Evolutionary conservation across 345 rosid genomes (phyloP), one percentile per base, ranked within the genome.

Genomic region (Moricandia moricandioides): DNA sequence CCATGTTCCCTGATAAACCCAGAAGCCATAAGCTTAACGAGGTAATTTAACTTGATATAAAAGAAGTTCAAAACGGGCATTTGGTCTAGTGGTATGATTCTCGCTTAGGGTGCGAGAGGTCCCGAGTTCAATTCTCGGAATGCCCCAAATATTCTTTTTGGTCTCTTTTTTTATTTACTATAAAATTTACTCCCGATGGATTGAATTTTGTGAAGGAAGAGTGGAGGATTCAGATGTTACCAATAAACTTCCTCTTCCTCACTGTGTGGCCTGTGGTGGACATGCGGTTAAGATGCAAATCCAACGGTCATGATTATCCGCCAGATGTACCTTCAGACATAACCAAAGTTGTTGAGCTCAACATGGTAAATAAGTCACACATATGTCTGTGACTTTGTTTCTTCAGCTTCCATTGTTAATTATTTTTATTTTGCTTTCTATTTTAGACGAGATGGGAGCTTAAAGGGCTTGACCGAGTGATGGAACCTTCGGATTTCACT

Each of bases 51-150:
- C 1, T 7, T 12, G 13, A 43, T 13, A 43, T 13, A 13, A 2
- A 13, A 0, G 51, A 13, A 43, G 8, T 3, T 13, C 12, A 33
- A 13, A 29, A 11, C 7, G 89, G 91, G 91, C 92, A 82, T 84
- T 89, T 89, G 95, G 93, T 88, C 89, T 86, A 88, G 91, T 88
- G 93, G 88, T 80, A 88, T 86, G 88, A 87, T 89, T 88, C 92
- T 89, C 89, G 95, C 90, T 91, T 91, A 83, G 88, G 89, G 90
- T 88, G 87, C 88, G 84, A 89, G 89, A 88, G 89, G 90, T 85
- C 89, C 86, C 86, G 86, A 88, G 90, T 84, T 84, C 91, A 84
- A 88, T 84, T 54, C 29, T 54, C 59, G 59, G 58, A 54, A 21
- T 54, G 29, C 59, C 59, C 58, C 59, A 21, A 21, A 21, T 21